phyloP scores from a whole-genome alignment of 345 rosid species.

The Trapa bicornis region DNA sequence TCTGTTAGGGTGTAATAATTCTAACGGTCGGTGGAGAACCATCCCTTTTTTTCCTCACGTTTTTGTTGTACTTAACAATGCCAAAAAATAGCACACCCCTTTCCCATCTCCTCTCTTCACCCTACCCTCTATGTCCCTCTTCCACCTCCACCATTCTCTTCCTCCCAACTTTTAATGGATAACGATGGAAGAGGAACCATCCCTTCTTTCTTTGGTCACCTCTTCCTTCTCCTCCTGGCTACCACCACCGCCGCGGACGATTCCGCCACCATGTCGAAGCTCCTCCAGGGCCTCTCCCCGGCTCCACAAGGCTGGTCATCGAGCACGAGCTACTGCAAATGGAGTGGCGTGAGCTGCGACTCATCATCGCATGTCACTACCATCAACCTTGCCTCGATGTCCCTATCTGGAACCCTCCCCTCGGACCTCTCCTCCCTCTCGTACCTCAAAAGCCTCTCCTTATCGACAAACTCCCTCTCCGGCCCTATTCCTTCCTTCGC shows the following conservation, averaged over 20 bases:
- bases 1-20: too few species aligned
- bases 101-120: background rate
- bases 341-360: slow-evolving; percentile 54
- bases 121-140: background rate
- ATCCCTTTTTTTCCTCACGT: background rate
- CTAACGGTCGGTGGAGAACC: background rate
- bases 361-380: slow-evolving; percentile 27
- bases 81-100: slow-evolving; percentile 1
- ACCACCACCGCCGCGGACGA: slow-evolving; percentile 31
- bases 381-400: slow-evolving; percentile 23
- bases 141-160: background rate
- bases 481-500: slow-evolving; percentile 61
- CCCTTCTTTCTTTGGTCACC: background rate
- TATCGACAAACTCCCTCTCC: slow-evolving; percentile 39
- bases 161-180: background rate
- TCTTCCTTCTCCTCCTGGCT: slow-evolving; percentile 15
- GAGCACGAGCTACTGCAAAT: slow-evolving; percentile 28
- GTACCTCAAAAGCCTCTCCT: slow-evolving; percentile 25
- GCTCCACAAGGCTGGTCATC: slow-evolving; percentile 49
- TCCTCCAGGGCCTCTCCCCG: slow-evolving; percentile 34
- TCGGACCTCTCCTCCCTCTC: slow-evolving; percentile 44
- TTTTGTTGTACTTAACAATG: background rate
- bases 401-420: slow-evolving; percentile 38
- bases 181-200: slow-evolving; percentile 4
- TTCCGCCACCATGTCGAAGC: slow-evolving; percentile 28